These are phyloP conservation scores for Ogataea pignaliae DNA, from an alignment of 805 yeast genomes.

Conservation along the genomic window DNA sequence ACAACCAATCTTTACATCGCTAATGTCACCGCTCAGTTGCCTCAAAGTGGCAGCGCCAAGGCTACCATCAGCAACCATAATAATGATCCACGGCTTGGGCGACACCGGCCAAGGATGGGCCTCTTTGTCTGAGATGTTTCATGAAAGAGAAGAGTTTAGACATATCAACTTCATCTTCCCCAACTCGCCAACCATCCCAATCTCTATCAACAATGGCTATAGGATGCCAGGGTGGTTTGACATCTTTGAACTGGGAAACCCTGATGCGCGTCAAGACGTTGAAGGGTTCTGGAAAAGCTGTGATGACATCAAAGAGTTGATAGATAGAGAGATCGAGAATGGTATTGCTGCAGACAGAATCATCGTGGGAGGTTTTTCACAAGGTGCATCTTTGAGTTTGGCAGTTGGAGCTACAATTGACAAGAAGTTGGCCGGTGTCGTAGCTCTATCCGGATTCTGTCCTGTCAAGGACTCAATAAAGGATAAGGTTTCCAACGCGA, in stretches of 20 bases:
- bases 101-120: constrained; percentile 90
- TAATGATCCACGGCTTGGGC: constrained; percentile 87
- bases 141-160: constrained; percentile 38
- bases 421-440: constrained; percentile 69
- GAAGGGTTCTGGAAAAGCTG: constrained; percentile 51
- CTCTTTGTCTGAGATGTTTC: constrained; percentile 66
- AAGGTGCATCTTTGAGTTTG: constrained; percentile 81
- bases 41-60: constrained; percentile 1
- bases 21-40: background rate
- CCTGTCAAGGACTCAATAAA: constrained; percentile 32
- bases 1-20: background rate
- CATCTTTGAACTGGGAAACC: constrained; percentile 50
- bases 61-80: constrained; percentile 51
- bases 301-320: constrained; percentile 38
- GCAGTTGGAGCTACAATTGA: constrained; percentile 53
- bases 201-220: constrained; percentile 63
- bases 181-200: constrained; percentile 72
- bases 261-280: constrained; percentile 43
- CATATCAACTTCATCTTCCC: constrained; percentile 81
- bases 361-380: constrained; percentile 93
- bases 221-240: constrained; percentile 88
- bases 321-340: constrained; percentile 48
- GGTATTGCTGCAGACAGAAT: constrained; percentile 63
- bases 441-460: constrained; percentile 74
- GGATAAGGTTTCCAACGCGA: constrained; percentile 30